Evolutionary conservation across 2,329 filamentous ascomycete genomes (phyloP).

Genomic region (Ascochyta lentis): DNA sequence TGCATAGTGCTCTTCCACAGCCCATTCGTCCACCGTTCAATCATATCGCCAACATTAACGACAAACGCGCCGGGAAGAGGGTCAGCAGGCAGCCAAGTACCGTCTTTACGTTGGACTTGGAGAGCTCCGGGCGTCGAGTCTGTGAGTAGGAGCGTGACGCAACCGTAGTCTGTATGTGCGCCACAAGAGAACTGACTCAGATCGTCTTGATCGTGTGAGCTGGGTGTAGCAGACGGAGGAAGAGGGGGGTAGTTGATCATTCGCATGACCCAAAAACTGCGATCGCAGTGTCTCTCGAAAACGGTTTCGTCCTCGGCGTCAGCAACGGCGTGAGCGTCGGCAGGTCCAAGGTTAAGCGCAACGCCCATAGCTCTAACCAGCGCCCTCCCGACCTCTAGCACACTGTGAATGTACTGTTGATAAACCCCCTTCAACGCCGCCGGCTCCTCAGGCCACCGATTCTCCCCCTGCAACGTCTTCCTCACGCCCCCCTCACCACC

Average conservation of each 20-base stretch:
- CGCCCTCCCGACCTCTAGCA: constrained; percentile 41
- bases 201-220: constrained; percentile 5
- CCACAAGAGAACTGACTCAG: constrained; percentile 49
- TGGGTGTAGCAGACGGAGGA: constrained; percentile 11
- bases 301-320: constrained; percentile 28
- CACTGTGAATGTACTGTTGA: constrained; percentile 37
- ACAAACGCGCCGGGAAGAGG: constrained; percentile 55
- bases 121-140: constrained; percentile 53
- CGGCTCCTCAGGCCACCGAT: constrained; percentile 52
- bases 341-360: constrained; percentile 41
- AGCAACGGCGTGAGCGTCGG: neutral
- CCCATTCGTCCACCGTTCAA: constrained; percentile 56
- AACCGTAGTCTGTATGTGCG: constrained; percentile 56
- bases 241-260: constrained; percentile 51
- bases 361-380: constrained; percentile 49
- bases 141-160: constrained; percentile 55
- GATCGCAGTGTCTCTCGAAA: constrained; percentile 41
- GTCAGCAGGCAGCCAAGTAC: constrained; percentile 55
- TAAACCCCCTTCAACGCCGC: constrained; percentile 39
- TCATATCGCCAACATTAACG: constrained; percentile 59
- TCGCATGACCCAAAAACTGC: constrained; percentile 51
- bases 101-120: constrained; percentile 52
- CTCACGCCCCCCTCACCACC: constrained; percentile 20
- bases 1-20: constrained; percentile 54
- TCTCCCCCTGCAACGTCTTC: constrained; percentile 49